Conservation (phyloP, 2,329 filamentous ascomycete genomes). For the Colletotrichum sp. region DNA sequence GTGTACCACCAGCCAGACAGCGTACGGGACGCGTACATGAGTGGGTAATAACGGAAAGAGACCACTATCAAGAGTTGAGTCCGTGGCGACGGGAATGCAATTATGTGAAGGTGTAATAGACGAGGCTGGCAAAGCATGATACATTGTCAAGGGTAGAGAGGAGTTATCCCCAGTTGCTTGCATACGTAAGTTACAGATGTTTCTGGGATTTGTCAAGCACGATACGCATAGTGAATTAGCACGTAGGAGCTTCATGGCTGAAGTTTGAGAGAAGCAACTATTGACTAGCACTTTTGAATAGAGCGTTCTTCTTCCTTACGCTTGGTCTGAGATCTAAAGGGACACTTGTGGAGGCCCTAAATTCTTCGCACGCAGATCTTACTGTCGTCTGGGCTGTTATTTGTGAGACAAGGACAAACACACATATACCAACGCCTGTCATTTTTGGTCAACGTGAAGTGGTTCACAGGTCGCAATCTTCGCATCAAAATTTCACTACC, state of each 20-base stretch:
- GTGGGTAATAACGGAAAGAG: not conserved
- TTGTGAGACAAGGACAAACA: not conserved
- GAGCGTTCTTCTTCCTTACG: not conserved
- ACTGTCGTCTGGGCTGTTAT: not conserved
- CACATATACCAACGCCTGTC: fast-evolving
- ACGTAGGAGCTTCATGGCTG: fast-evolving
- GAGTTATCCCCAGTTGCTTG: not conserved
- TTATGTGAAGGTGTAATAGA: fast-evolving
- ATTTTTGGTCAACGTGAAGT: fast-evolving
- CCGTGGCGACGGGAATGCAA: fast-evolving
- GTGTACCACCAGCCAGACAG: not conserved
- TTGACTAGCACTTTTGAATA: fast-evolving
- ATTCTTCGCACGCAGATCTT: not conserved
- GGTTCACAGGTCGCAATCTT: fast-evolving
- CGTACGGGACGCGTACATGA: not conserved
- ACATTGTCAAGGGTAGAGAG: fast-evolving
- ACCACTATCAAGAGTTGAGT: not conserved
- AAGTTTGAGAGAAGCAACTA: not conserved
- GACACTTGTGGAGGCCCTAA: fast-evolving
- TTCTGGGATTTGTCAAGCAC: fast-evolving
- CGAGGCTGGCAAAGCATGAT: fast-evolving
- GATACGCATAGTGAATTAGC: fast-evolving
- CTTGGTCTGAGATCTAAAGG: not conserved
- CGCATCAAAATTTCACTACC: fast-evolving
- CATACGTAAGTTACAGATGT: fast-evolving